These are phyloP conservation scores for Curvularia verruculosa DNA, from an alignment of 2,329 filamentous ascomycete genomes.

Conservation along the genomic window DNA sequence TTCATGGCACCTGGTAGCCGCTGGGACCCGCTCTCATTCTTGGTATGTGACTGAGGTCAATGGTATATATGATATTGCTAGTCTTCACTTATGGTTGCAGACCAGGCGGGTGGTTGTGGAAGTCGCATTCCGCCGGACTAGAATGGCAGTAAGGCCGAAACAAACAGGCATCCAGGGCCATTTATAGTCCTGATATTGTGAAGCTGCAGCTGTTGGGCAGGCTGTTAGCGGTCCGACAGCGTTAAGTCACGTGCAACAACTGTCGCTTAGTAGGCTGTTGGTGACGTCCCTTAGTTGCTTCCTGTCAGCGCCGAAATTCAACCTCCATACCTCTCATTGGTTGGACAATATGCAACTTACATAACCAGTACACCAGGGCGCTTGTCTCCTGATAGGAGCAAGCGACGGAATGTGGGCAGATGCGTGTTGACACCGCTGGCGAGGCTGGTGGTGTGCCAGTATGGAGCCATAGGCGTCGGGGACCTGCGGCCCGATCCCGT, in stretches of 20 bases:
- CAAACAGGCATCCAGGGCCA: not conserved
- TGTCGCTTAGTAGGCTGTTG: too few species aligned
- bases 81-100: not conserved
- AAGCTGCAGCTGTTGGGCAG: not conserved
- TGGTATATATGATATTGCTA: too few species aligned
- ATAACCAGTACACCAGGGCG: not conserved
- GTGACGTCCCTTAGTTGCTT: not conserved
- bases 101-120: not conserved
- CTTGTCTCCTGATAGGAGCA: not conserved
- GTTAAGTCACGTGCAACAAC: not conserved
- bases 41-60: not conserved
- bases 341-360: not conserved
- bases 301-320: not conserved
- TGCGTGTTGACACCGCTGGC: not conserved
- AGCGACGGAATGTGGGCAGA: not conserved
- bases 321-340: not conserved
- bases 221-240: not conserved
- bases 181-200: not conserved
- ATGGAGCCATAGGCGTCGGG: not conserved
- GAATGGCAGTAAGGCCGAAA: not conserved
- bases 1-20: too few species aligned
- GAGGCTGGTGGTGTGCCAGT: not conserved
- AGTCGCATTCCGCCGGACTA: not conserved
- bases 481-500: conserved; percentile 5
- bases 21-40: not conserved